Conservation (phyloP, 2,329 filamentous ascomycete species). For the Lachnellula cervina region DNA sequence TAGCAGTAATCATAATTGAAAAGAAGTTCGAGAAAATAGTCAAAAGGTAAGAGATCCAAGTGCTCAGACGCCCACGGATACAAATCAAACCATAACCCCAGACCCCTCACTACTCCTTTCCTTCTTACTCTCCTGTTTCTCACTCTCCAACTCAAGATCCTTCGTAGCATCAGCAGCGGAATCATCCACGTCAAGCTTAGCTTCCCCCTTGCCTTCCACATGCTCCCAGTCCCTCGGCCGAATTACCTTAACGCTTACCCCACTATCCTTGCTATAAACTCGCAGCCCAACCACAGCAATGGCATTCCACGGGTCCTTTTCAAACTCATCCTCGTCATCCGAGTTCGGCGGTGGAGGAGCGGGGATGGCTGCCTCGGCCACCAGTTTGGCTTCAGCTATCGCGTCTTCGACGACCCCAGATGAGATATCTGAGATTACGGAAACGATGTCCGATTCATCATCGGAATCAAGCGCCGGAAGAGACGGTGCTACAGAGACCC, state of each 20-base stretch:
- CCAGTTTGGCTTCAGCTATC: slow-evolving; percentile 18
- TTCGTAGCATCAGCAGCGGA: slow-evolving; percentile 42
- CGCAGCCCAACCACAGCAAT: slow-evolving; percentile 56
- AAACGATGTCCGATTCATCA: slow-evolving; percentile 19
- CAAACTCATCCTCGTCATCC: slow-evolving; percentile 50
- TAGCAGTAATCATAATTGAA: no score
- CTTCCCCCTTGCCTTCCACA: slow-evolving; percentile 13
- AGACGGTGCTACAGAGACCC: background rate
- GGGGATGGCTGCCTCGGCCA: slow-evolving; percentile 6
- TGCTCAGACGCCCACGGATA: no score
- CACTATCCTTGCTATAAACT: slow-evolving; percentile 49
- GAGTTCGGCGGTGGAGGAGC: slow-evolving; percentile 34
- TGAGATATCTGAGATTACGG: slow-evolving; percentile 18
- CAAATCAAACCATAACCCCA: background rate
- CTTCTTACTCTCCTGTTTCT: slow-evolving; percentile 1
- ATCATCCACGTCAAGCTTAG: slow-evolving; percentile 41
- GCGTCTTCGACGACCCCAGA: slow-evolving; percentile 15
- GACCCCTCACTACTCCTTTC: slow-evolving; percentile 6
- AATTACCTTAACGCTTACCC: slow-evolving; percentile 23
- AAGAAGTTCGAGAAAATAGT: no score
- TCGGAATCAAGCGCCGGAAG: background rate
- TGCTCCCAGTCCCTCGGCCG: slow-evolving; percentile 21
- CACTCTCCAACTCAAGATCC: slow-evolving; percentile 23
- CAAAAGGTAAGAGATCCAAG: no score
- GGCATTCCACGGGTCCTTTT: slow-evolving; percentile 58